Conservation (phyloP, 1,284 basidiomycete genomes). For the Ceratorhiza oryzae-sativae region DNA sequence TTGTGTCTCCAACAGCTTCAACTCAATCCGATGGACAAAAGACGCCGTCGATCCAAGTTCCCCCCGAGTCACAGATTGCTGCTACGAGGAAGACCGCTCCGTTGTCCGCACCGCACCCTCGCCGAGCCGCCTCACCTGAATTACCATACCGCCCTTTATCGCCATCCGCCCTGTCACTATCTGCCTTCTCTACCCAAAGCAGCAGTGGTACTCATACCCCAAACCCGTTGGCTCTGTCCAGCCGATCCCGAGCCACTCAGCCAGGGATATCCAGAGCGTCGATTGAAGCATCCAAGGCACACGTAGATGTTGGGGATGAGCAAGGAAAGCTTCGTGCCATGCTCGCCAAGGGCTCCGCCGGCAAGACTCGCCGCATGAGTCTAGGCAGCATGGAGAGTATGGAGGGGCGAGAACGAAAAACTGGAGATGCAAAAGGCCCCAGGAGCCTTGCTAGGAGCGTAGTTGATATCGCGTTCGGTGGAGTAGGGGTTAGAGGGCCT, state of each 20-base stretch:
- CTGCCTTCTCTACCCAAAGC: constrained; percentile 20
- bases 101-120: constrained; percentile 29
- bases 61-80: constrained; percentile 23
- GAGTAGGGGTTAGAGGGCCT: not conserved
- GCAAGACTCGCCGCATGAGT: constrained; percentile 19
- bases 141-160: constrained; percentile 28
- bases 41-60: constrained; percentile 27
- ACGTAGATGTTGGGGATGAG: constrained; percentile 80
- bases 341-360: constrained; percentile 57
- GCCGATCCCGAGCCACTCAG: constrained; percentile 62
- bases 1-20: constrained; percentile 39
- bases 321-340: constrained; percentile 73
- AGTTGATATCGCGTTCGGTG: constrained; percentile 34
- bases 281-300: constrained; percentile 74
- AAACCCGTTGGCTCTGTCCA: constrained; percentile 28
- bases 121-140: constrained; percentile 18
- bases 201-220: constrained; percentile 27
- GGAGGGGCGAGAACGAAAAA: constrained; percentile 15
- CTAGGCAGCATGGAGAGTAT: constrained; percentile 16
- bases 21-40: not conserved
- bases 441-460: constrained; percentile 23
- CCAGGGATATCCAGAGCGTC: constrained; percentile 68
- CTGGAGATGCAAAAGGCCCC: constrained; percentile 8
- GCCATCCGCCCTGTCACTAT: constrained; percentile 26
- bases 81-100: constrained; percentile 12